Percentiles rank a stretch among this genome's conserved stretches.
phyloP scores from a whole-genome alignment of 2,329 filamentous ascomycete species.

The Neopestalotiopsis clavispora region DNA sequence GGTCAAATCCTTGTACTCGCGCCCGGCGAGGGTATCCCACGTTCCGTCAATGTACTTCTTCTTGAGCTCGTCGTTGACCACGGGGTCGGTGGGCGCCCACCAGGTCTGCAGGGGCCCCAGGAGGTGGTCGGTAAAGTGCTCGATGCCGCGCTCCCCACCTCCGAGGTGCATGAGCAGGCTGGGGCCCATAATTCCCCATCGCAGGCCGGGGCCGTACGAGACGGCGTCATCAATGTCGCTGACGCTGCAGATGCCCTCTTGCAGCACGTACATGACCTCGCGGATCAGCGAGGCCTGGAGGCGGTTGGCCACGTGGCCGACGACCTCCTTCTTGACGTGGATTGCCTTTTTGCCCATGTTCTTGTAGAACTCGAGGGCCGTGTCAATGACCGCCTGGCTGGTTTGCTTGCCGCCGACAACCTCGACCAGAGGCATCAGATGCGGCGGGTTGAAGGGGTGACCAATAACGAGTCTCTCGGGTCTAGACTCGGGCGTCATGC shows the following conservation, averaged over 20 bases:
- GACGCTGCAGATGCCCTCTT: slow-evolving; percentile 22
- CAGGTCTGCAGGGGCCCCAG: slow-evolving; percentile 26
- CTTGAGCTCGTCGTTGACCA: slow-evolving; percentile 25
- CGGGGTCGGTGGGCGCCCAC: slow-evolving; percentile 26
- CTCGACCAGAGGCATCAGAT: slow-evolving; percentile 52
- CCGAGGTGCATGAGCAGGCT: slow-evolving; percentile 26
- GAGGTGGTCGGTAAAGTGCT: slow-evolving; percentile 27
- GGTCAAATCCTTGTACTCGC: slow-evolving; percentile 22
- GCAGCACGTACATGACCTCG: slow-evolving; percentile 37
- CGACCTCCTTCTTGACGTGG: slow-evolving; percentile 43
- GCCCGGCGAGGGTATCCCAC: slow-evolving; percentile 18
- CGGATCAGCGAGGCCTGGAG: slow-evolving; percentile 44
- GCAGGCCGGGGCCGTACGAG: slow-evolving; percentile 24
- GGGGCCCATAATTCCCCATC: slow-evolving; percentile 28
- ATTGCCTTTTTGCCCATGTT: slow-evolving; percentile 45
- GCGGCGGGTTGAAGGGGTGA: slow-evolving; percentile 54
- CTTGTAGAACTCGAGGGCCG: slow-evolving; percentile 43
- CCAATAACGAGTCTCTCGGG: slow-evolving; percentile 44
- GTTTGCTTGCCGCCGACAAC: slow-evolving; percentile 44
- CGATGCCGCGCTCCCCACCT: slow-evolving; percentile 24
- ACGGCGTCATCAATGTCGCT: slow-evolving; percentile 25
- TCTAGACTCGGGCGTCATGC: slow-evolving; percentile 25
- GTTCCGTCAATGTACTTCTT: slow-evolving; percentile 26
- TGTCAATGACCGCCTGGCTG: slow-evolving; percentile 24
- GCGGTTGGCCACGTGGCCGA: slow-evolving; percentile 50